Evolutionary conservation across 441 rosid species (phyloP).

Genomic region (Pelargonium fulgidum): DNA sequence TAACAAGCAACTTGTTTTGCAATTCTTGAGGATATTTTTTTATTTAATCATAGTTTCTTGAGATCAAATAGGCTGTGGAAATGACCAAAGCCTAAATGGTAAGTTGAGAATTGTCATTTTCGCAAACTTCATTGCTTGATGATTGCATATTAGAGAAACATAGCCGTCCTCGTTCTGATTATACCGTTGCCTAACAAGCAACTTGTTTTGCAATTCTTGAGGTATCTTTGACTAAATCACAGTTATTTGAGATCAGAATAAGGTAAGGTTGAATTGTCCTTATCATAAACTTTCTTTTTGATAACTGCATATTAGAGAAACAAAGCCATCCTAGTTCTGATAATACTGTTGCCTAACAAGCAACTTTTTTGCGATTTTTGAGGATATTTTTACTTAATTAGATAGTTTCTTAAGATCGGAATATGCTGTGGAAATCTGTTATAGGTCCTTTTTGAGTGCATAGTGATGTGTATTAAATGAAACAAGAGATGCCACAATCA

Average conservation of each 20-base stretch:
- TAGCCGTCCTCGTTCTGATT: no score
- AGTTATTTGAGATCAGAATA: neutral
- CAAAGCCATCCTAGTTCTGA: neutral
- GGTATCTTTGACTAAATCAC: neutral
- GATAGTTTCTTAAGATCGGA: neutral
- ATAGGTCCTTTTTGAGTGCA: neutral
- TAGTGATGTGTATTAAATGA: neutral
- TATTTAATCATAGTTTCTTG: neutral
- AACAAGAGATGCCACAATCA: neutral
- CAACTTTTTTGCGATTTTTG: neutral
- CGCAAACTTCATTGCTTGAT: no score
- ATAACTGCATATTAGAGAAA: neutral
- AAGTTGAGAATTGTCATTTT: no score
- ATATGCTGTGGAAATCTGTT: neutral
- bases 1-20: neutral
- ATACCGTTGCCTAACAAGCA: neutral
- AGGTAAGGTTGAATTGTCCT: conserved; percentile 1
- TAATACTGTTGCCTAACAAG: conserved; percentile 2
- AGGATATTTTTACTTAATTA: neutral
- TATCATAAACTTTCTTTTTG: neutral
- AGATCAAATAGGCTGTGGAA: neutral
- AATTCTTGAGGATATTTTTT: neutral
- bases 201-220: neutral
- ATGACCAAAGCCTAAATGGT: neutral
- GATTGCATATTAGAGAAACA: no score